phyloP scores from a whole-genome alignment of 441 rosid genomes.

The Mallotus japonicus region DNA sequence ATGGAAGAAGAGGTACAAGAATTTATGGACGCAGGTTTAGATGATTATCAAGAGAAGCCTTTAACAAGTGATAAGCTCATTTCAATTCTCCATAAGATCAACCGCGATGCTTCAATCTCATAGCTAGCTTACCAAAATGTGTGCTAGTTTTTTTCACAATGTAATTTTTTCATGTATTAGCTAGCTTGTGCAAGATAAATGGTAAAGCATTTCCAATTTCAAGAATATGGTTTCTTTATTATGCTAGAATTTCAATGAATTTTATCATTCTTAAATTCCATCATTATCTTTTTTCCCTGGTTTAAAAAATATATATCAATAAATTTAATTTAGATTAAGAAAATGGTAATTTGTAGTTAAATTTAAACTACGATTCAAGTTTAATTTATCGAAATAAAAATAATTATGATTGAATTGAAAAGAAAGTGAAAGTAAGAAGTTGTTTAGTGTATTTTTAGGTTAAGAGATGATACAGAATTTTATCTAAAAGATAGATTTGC shows the following conservation, averaged over 20 bases:
- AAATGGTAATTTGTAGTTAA: neutral
- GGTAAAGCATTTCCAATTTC: neutral
- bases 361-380: neutral
- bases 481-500: neutral
- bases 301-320: too few species aligned
- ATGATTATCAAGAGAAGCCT: constrained; percentile 82
- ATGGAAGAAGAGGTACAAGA: constrained; percentile 43
- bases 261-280: too few species aligned
- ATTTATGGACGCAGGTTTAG: constrained; percentile 74
- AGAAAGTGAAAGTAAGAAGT: neutral
- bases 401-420: neutral
- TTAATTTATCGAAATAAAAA: too few species aligned
- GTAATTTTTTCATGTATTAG: neutral
- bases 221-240: too few species aligned
- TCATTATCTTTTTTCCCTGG: too few species aligned
- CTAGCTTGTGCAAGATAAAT: neutral
- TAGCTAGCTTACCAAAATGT: neutral
- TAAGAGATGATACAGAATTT: neutral
- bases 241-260: too few species aligned
- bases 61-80: constrained; percentile 58
- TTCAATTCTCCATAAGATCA: constrained; percentile 47
- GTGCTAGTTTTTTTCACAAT: neutral
- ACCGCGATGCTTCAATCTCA: constrained; percentile 14
- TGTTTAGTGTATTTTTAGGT: too few species aligned
- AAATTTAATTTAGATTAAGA: neutral